Base-by-base conservation (phyloP, 1,284 basidiomycete genomes). In the Leccinum angustisporum region DNA sequence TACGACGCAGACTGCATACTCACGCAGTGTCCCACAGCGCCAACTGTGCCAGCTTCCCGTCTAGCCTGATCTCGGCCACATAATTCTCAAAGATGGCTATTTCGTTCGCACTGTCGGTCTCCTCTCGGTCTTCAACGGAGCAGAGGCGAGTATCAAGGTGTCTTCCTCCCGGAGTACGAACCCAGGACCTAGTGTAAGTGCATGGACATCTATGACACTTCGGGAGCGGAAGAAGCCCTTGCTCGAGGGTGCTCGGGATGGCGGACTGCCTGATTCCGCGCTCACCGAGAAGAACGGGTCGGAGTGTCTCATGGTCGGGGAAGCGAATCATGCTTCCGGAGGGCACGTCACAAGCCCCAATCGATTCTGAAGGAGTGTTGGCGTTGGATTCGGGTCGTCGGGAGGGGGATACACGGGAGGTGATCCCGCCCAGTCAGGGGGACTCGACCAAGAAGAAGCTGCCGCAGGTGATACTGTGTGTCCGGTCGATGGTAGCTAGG, bases 171-270 rank as follows among this genome's bases (percentile, higher is more conserved):
- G 18, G 18, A 21, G 18, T 21, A 21, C 18, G 18, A 21, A 21
- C 2, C 2, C 4, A 7, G 59, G n/a, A 36, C 31, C 11, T 30
- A 62, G 50, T 5, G 10, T 36, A 7, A 46, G 64, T 68, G 10
- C 67, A 70, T 10, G 63, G 55, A 77, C 79, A 10, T 78, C 81
- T 7, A 83, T 80, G 78, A 83, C 80, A 2, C 76, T 91, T 21
- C 81, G 89, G 6, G 85, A 87, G 58, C 78, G 86, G 27, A 81
- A 25, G 64, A 81, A 79, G 9, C 73, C 71, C 0, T 13, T 8
- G 3, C 16, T 61, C 1, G 59, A 58, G 0, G n/a, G 18, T 16
- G 14, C 30, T 11, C 43, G 33, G 21, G 50, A 5, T 11, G 27
- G 9, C 10, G 25, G 21, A 3, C 33, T 46, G 1, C 63, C 66